These are phyloP conservation scores for Nosema muscidifuracis DNA, from an alignment of 371 early-diverging fungal genomes.

Conservation along the genomic window DNA sequence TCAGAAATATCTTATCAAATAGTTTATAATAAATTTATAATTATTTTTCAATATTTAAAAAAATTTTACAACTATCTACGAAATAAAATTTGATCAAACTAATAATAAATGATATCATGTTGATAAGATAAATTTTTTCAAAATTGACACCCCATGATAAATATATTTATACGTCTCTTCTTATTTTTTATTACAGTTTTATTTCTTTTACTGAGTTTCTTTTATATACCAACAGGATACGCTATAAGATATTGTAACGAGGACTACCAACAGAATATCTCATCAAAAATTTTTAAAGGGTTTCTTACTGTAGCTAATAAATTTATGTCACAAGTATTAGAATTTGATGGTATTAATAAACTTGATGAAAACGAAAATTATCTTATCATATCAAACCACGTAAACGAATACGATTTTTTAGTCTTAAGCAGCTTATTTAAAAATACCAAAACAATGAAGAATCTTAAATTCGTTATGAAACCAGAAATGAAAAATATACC, in stretches of 20 bases:
- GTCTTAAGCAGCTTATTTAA: constrained; percentile 40
- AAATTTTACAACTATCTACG: no score
- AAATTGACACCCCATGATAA: not conserved
- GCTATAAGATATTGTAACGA: not conserved
- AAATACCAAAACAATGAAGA: constrained; percentile 7
- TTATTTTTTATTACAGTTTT: not conserved
- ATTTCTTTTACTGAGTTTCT: not conserved
- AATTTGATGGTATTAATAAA: not conserved
- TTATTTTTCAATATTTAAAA: no score
- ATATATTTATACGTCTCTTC: not conserved
- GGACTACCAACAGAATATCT: not conserved
- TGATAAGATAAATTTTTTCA: no score
- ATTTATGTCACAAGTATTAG: not conserved
- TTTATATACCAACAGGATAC: not conserved
- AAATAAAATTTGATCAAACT: no score
- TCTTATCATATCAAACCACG: constrained; percentile 58
- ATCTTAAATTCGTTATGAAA: constrained; percentile 56
- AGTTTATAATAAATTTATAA: no score
- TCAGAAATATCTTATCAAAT: no score
- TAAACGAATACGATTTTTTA: constrained; percentile 57
- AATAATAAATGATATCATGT: no score
- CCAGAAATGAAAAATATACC: constrained; percentile 44
- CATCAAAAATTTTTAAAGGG: not conserved
- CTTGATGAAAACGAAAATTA: constrained; percentile 8
- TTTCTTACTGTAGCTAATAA: not conserved